These are phyloP conservation scores for Phascolomyces articulosus DNA, from an alignment of 371 early-diverging fungal genomes.

Conservation along the genomic window DNA sequence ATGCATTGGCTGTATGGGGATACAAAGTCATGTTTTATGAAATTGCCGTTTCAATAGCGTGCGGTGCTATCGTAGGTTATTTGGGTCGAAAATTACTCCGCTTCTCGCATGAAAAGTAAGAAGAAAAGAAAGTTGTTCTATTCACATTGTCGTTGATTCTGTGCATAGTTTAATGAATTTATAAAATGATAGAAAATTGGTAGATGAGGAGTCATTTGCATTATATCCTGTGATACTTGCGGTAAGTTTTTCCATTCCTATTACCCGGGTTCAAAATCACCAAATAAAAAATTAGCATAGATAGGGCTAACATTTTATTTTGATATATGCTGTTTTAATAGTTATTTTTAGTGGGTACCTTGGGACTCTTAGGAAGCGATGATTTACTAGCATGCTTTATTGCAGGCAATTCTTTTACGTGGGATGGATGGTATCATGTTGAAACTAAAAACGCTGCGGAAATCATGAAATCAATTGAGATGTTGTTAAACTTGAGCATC, in stretches of 20 bases:
- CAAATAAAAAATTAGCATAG: too few species aligned
- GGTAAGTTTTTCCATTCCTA: too few species aligned
- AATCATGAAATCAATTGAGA: constrained; percentile 67
- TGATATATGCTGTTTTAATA: constrained; percentile 13
- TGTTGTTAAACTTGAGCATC: constrained; percentile 81
- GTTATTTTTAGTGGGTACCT: constrained; percentile 78
- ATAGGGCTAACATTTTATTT: too few species aligned
- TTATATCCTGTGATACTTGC: constrained; percentile 69
- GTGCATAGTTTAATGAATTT: not conserved
- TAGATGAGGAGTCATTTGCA: constrained; percentile 90
- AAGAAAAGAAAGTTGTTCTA: not conserved
- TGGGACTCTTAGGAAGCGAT: constrained; percentile 79
- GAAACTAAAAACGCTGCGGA: constrained; percentile 72
- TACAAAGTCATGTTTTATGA: constrained; percentile 74
- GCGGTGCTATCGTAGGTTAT: constrained; percentile 83
- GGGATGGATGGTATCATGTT: constrained; percentile 86
- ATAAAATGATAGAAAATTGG: constrained; percentile 48
- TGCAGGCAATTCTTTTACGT: constrained; percentile 86
- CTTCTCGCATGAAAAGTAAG: constrained; percentile 56
- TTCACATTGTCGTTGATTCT: not conserved
- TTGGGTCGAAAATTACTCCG: constrained; percentile 70
- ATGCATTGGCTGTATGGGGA: too few species aligned
- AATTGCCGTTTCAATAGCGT: constrained; percentile 66
- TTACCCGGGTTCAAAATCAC: too few species aligned
- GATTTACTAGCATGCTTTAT: constrained; percentile 90